These are phyloP conservation scores for Caryopteris hybrid DNA, from an alignment of 305 asterid genomes.

Conservation along the genomic window DNA sequence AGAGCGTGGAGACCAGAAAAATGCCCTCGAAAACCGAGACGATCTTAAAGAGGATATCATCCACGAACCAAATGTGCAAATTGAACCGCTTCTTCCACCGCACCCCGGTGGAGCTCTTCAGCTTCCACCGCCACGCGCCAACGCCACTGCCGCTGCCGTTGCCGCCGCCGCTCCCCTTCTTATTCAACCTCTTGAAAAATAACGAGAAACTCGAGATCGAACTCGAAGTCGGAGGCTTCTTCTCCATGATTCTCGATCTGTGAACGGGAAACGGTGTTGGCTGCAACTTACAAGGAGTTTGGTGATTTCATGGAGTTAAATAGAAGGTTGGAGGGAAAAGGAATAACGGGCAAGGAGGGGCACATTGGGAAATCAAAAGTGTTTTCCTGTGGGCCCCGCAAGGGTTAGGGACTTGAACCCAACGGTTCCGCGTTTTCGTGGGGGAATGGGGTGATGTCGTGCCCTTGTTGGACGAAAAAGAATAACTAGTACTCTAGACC, in stretches of 20 bases:
- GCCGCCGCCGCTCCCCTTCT: conserved; percentile 35
- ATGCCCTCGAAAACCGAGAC: conserved; percentile 62
- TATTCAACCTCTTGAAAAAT: conserved; percentile 47
- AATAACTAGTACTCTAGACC: neutral
- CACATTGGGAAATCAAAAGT: neutral
- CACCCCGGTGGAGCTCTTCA: conserved; percentile 45
- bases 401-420: conserved; percentile 8
- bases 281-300: conserved; percentile 17
- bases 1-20: conserved; percentile 50
- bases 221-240: conserved; percentile 27
- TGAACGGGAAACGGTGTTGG: neutral
- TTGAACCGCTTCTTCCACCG: conserved; percentile 66
- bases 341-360: conserved; percentile 20
- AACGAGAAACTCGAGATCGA: conserved; percentile 27
- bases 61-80: conserved; percentile 63
- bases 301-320: neutral
- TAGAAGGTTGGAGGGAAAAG: conserved; percentile 17
- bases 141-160: conserved; percentile 26
- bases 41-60: conserved; percentile 62
- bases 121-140: conserved; percentile 46
- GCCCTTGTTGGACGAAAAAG: conserved; percentile 17
- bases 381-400: conserved; percentile 18
- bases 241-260: conserved; percentile 30
- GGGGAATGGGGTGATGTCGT: conserved; percentile 22
- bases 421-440: conserved; percentile 42